Conservation (phyloP, 192 early-diverging fungal genomes). For the Phycomyces blakesleeanus region DNA sequence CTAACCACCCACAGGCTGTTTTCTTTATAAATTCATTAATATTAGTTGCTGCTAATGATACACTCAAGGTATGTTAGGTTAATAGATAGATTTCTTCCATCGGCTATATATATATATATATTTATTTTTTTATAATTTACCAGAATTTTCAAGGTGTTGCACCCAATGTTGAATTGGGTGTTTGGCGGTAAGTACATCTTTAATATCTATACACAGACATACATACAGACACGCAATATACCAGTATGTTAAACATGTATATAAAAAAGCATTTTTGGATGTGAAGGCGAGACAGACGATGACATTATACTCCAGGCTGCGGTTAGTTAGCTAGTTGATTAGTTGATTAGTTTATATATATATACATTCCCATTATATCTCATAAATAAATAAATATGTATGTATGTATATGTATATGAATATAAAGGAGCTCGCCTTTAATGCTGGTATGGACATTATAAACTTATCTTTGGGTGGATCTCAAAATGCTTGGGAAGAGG, state of each 20-base stretch:
- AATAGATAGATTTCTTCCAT: too few species aligned
- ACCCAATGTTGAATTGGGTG: slow-evolving; percentile 60
- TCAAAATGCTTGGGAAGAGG: slow-evolving; percentile 51
- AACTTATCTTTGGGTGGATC: slow-evolving; percentile 79
- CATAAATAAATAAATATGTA: too few species aligned
- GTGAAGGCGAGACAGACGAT: slow-evolving; percentile 59
- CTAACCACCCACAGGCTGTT: too few species aligned
- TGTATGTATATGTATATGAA: slow-evolving; percentile 7
- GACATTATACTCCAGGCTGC: slow-evolving; percentile 54
- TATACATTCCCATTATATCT: too few species aligned
- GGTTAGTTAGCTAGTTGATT: slow-evolving; percentile 6
- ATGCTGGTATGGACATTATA: slow-evolving; percentile 67
- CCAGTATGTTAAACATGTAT: too few species aligned
- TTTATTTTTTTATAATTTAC: too few species aligned
- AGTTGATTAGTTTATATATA: too few species aligned
- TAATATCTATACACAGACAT: too few species aligned
- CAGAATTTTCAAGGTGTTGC: slow-evolving; percentile 56
- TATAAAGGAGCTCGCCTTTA: neutral
- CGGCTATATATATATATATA: too few species aligned
- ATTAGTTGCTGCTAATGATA: slow-evolving; percentile 33
- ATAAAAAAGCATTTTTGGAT: slow-evolving; percentile 78
- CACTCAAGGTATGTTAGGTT: neutral
- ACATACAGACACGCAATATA: too few species aligned
- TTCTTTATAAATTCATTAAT: slow-evolving; percentile 9
- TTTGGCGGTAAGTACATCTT: slow-evolving; percentile 51